Percentiles rank a stretch among this genome's conserved stretches.
phyloP scores from a whole-genome alignment of 768 basidiomycete species.

The Nidularia pulvinata region DNA sequence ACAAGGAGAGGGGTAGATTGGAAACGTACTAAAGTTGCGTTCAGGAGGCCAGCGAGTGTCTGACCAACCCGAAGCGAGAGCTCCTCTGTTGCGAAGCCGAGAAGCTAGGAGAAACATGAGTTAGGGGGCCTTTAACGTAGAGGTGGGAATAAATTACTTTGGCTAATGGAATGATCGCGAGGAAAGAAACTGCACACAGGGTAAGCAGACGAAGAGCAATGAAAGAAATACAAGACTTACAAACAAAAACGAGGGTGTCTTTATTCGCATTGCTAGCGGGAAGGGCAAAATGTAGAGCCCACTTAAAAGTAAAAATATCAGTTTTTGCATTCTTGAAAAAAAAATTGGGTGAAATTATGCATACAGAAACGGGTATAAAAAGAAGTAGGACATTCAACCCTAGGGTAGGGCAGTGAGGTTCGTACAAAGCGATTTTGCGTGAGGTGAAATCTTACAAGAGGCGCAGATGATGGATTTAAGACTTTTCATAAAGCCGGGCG shows the following conservation, averaged over 20 bases:
- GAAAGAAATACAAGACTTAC: constrained; percentile 37
- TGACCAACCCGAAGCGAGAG: constrained; percentile 81
- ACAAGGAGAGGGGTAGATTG: background rate
- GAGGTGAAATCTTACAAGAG: constrained; percentile 48
- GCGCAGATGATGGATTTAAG: constrained; percentile 50
- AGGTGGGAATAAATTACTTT: constrained; percentile 42
- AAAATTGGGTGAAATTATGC: background rate
- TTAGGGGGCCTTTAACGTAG: background rate
- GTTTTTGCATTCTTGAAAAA: constrained; percentile 20
- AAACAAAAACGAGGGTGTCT: constrained; percentile 71
- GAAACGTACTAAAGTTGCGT: constrained; percentile 73
- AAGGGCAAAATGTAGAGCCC: constrained; percentile 68
- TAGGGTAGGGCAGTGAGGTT: background rate
- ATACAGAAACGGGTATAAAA: constrained; percentile 3
- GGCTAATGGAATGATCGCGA: constrained; percentile 84
- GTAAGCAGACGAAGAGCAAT: too few species aligned
- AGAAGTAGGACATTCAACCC: background rate
- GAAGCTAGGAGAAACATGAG: constrained; percentile 37
- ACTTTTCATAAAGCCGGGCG: constrained; percentile 46
- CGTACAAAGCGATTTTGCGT: background rate
- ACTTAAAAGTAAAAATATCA: constrained; percentile 37
- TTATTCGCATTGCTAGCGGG: constrained; percentile 25
- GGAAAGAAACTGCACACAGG: constrained; percentile 57
- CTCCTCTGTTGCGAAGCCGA: constrained; percentile 88
- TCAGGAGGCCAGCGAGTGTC: constrained; percentile 81